phyloP scores from a whole-genome alignment of 495 filamentous ascomycete species.

The Aspergillus ellipticus region DNA sequence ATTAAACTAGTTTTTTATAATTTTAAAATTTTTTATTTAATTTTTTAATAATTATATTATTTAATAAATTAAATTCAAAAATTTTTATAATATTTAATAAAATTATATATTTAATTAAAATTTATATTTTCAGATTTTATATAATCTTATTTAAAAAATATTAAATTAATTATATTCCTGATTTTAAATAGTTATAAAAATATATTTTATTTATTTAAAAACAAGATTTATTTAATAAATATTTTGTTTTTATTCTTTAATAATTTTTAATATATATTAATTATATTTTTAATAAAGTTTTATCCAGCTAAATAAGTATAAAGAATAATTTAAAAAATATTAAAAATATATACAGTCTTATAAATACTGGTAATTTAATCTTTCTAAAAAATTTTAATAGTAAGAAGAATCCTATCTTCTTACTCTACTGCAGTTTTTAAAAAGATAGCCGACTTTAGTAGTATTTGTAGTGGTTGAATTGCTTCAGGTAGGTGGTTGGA shows the following conservation, averaged over 20 bases:
- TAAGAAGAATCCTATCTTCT: too few relatives aligned
- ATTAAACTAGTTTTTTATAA: background rate
- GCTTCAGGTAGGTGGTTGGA: too few relatives aligned
- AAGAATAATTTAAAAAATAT: too few relatives aligned
- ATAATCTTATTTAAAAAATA: background rate
- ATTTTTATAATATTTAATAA: background rate
- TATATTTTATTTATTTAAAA: background rate
- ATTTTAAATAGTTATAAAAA: too few relatives aligned
- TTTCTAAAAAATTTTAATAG: background rate
- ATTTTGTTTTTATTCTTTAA: conserved; percentile 1
- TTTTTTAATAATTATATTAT: background rate
- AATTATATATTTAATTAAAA: background rate
- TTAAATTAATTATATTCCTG: background rate
- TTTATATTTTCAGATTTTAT: background rate
- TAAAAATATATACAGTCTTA: too few relatives aligned
- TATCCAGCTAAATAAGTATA: too few relatives aligned
- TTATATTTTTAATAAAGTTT: conserved; percentile 2
- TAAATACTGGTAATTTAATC: too few relatives aligned
- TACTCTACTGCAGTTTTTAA: too few relatives aligned
- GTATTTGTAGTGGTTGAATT: too few relatives aligned
- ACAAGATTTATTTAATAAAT: background rate
- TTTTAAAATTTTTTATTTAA: background rate
- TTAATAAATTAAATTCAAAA: background rate
- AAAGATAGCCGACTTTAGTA: too few relatives aligned
- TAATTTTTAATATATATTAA: background rate